Evolutionary conservation across 75 land plant genomes (phyloP), one percentile per base, ranked within the genome.

Genomic region (Picea glauca): DNA sequence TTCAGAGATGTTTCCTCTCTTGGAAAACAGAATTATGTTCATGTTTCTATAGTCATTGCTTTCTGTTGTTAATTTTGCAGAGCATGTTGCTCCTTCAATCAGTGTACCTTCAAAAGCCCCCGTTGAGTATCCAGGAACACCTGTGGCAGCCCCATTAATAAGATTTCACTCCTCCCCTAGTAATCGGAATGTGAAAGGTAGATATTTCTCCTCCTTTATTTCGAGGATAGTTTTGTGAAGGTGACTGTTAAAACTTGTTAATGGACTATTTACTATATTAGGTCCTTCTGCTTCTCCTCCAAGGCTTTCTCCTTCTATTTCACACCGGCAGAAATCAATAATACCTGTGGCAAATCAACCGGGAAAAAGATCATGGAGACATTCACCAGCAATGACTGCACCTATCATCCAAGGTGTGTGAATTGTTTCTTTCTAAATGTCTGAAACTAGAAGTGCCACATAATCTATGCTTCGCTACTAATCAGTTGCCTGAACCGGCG

Each of bases 1-100:
- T 11, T 1, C n/a, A 15, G 40, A 67, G 18, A 38, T 31, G 0
- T 17, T 67, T 18, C 38, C 8, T 15, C 33, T 6, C 50, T 67
- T 67, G 32, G 11, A 31, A 38, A 17, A 43, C 72, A 67, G 46
- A 38, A 20, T 38, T 67, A 67, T 13, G 2, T 18, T 38, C 43
- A 30, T 67, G 13, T 66, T 66, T 67, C 5, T 38, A 38, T n/a
- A 17, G 17, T 67, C 38, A 14, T 38, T 35, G 20, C 1, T 38
- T n/a, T 67, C 46, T 18, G 8, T 38, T 67, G 72, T 67, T 67
- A 67, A 67, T 18, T 33, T 17, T 67, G 43, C 43, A 67, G 72
- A 17, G 72, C 50, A 14, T 67, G 18, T 38, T 38, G 20, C 72
- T 33, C 35, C 40, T 12, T n/a, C 43, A 33, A 5, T 18, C 18